Base-by-base conservation (phyloP, 1,284 basidiomycete species). In the Heliocybe sulcata region DNA sequence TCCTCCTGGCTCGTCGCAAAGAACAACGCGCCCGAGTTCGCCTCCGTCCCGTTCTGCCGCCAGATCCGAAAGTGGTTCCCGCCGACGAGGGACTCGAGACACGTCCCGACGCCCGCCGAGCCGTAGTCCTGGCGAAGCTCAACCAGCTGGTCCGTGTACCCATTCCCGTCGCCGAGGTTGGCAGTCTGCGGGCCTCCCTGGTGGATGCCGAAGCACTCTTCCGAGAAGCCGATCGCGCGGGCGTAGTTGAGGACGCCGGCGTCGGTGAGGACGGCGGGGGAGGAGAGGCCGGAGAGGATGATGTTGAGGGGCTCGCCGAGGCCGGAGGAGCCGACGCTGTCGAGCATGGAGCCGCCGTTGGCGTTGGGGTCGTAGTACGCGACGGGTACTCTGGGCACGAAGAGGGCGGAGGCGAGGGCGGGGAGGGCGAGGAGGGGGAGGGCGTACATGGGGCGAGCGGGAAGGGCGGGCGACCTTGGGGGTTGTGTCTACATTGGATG, bases 41-140 rank as follows among this genome's bases (percentile, higher is more conserved):
- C 82, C 14, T 25, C 55, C 0, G 81, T 75, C 0, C 87, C 87
- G 56, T 90, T 86, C 71, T 90, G 88, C 61, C 82, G 82, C 79
- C 80, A 90, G 12, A 86, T 79, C 81, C 83, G 73, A 62, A 87
- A 79, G 63, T 86, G 85, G 62, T 87, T 84, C 0, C 84, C 86
- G 2, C 86, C 85, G 33, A 82, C 72, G 51, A 83, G 65, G 56
- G 71, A 79, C 66, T 87, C 84, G 12, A 83, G 63, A 59, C 86
- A 87, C 12, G 82, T 85, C 16, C 83, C 85, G 69, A 73, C 75
- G 19, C 73, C 66, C 0, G 76, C 29, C 60, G 72, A 59, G 56
- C 86, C 83, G 63, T 79, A 90, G 63, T 86, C 82, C 60, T 87
- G 80, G 45, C 89, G 81, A 14, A 83, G 79, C 54, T 89, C 78